These are phyloP conservation scores for Solanum pimpinellifolium DNA, from an alignment of 257 asterid species.

Conservation along the genomic window DNA sequence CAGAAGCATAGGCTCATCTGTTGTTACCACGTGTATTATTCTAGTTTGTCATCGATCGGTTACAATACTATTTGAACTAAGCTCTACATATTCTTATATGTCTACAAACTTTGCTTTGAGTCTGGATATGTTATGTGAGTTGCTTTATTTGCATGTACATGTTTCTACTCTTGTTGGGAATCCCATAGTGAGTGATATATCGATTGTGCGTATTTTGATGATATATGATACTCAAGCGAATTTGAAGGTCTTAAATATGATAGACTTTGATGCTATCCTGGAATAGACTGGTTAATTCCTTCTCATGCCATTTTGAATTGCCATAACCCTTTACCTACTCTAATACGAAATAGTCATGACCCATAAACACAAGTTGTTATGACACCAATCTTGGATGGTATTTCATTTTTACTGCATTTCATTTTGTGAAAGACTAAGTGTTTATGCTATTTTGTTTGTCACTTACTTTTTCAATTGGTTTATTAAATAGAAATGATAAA, in stretches of 20 bases:
- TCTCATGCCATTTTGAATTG: neutral
- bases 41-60: neutral
- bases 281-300: neutral
- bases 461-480: neutral
- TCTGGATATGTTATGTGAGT: neutral
- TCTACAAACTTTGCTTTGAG: neutral
- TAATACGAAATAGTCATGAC: neutral
- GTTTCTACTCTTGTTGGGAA: neutral
- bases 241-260: neutral
- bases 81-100: neutral
- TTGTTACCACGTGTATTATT: neutral
- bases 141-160: neutral
- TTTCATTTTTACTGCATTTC: neutral
- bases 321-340: neutral
- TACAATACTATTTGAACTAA: neutral
- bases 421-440: neutral
- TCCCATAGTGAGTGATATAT: neutral
- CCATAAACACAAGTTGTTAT: neutral
- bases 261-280: neutral
- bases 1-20: neutral
- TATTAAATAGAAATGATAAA: neutral
- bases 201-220: neutral
- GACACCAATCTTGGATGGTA: neutral
- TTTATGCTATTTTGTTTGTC: neutral
- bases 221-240: neutral